phyloP scores from a whole-genome alignment of 768 basidiomycete genomes.

The Termitomyces sp. region DNA sequence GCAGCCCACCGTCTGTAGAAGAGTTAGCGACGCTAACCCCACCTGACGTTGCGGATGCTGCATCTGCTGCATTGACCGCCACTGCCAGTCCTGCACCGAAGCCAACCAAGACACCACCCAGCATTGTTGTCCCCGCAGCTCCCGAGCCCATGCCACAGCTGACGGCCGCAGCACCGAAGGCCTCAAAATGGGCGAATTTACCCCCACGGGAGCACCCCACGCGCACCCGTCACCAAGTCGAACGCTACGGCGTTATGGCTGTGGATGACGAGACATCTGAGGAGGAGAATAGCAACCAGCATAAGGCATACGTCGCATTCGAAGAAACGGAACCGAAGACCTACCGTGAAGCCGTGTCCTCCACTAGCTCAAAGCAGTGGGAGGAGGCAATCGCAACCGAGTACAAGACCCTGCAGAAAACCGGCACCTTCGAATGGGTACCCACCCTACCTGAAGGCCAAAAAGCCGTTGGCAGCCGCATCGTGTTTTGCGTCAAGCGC shows the following conservation, averaged over 20 bases:
- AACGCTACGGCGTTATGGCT: too few relatives aligned
- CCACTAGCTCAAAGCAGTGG: too few relatives aligned
- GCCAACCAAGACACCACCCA: too few relatives aligned
- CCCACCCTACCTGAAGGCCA: background rate
- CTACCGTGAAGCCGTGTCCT: background rate
- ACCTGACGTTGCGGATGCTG: background rate
- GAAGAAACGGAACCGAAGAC: background rate
- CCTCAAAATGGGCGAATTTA: background rate
- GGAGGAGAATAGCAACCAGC: background rate
- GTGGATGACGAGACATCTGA: too few relatives aligned
- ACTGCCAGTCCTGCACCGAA: too few relatives aligned
- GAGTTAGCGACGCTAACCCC: background rate
- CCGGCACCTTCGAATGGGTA: constrained; percentile 1
- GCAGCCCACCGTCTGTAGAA: too few relatives aligned
- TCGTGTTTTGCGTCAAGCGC: background rate
- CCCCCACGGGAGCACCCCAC: too few relatives aligned
- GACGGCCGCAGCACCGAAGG: background rate
- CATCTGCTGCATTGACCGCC: too few relatives aligned
- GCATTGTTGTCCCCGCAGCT: too few relatives aligned
- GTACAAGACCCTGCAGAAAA: constrained; percentile 5
- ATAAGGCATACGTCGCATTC: background rate
- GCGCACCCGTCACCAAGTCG: too few relatives aligned
- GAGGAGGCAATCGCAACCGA: constrained; percentile 8
- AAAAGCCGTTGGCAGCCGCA: background rate
- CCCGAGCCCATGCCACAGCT: background rate